phyloP scores from a whole-genome alignment of 441 rosid genomes.

The Populus hybrid region DNA sequence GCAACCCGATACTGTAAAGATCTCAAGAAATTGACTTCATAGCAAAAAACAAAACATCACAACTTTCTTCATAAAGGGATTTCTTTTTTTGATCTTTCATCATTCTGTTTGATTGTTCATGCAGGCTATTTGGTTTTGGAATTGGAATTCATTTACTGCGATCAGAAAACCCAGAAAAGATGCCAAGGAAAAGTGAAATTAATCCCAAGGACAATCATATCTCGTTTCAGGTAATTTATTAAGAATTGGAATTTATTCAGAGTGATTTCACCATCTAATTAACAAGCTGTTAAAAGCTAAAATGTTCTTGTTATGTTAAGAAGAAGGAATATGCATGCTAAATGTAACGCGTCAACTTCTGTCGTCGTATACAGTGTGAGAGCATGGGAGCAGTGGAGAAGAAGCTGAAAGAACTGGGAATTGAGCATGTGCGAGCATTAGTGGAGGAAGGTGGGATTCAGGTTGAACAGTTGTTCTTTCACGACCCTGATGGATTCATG shows the following conservation, averaged over 20 bases:
- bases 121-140: constrained; percentile 79
- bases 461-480: constrained; percentile 87
- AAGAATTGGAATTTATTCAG: no score
- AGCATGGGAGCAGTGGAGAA: constrained; percentile 88
- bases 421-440: constrained; percentile 45
- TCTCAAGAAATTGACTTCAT: neutral
- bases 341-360: neutral
- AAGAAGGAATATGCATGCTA: neutral
- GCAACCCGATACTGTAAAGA: neutral
- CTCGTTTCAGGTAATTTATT: constrained; percentile 69
- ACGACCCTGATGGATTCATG: constrained; percentile 95
- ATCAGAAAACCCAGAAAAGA: constrained; percentile 54
- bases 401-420: constrained; percentile 64
- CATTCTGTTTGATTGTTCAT: neutral
- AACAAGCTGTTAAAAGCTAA: no score
- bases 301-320: neutral
- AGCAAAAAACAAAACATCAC: neutral
- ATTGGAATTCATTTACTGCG: constrained; percentile 80
- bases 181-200: constrained; percentile 57
- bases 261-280: no score
- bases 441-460: constrained; percentile 89
- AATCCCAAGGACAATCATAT: constrained; percentile 92
- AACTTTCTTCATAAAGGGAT: neutral
- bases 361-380: constrained; percentile 45
- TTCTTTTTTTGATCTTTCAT: neutral